Base-by-base conservation (phyloP, 2,329 filamentous ascomycete genomes). In the Fusarium oxysporum region DNA sequence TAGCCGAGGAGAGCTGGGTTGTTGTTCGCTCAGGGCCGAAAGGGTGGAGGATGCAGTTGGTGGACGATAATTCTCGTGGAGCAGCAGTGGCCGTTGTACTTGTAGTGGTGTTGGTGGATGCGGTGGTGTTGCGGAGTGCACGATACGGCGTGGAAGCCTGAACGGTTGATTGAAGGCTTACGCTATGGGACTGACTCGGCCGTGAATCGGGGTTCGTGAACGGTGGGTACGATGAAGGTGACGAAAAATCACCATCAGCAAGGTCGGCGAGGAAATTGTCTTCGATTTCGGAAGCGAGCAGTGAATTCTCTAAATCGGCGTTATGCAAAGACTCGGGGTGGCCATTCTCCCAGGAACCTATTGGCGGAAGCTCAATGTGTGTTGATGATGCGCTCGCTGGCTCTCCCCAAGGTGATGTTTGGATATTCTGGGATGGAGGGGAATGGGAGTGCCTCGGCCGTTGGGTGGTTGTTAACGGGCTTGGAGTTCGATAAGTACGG, bases 161-260 rank as follows among this genome's bases (percentile, higher is more conserved):
- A 51, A 47, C 61, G 45, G 68, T 48, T 51, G 69, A 62, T 25
- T 57, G 53, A 43, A 71, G 65, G 50, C 48, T 65, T 61, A 61
- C 55, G 59, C 56, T 35, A 25, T 68, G 68, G 35, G 21, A 33
- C 48, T 65, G 70, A 38, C 40, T 72, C 25, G 60, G 73, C 30
- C 54, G 75, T 62, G 64, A 56, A 60, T 54, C 59, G 23, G 64
- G 40, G 57, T 66, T 63, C 19, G 67, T 72, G 65, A 82, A 79
- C 43, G 77, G 70, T 9, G 81, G 80, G 55, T 82, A 83, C 19
- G 71, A 77, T 25, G 82, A 82, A 28, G 81, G 81, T 5, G 82
- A 83, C 14, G 81, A 82, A 59, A 81, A 81, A 19, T 81, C 76
- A 56, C 65, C 66, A 43, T 78, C 76, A 44, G 73, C 67, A 32